These are phyloP conservation scores for Raddia guianensis DNA, from an alignment of 176 grass and related monocot genomes.

Conservation along the genomic window DNA sequence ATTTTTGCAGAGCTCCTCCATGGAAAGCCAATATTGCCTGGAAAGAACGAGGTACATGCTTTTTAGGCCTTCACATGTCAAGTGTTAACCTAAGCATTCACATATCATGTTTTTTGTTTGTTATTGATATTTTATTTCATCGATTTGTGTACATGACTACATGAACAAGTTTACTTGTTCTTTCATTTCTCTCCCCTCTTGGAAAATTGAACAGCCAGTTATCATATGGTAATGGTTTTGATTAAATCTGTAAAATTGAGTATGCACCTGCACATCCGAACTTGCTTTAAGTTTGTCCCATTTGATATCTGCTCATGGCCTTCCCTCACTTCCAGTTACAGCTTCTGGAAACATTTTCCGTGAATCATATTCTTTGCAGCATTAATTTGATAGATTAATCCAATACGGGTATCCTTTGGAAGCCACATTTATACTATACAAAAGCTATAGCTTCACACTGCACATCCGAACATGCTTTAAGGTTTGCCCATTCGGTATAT, in stretches of 20 bases:
- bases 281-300: neutral
- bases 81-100: neutral
- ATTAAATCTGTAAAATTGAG: slow-evolving; percentile 14
- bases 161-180: neutral
- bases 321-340: neutral
- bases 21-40: slow-evolving; percentile 89
- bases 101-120: neutral
- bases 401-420: neutral
- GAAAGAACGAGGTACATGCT: slow-evolving; percentile 85
- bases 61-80: neutral
- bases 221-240: neutral
- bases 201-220: neutral
- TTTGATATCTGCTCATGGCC: neutral
- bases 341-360: neutral
- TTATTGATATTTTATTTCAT: neutral
- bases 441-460: neutral
- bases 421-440: neutral
- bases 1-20: slow-evolving; percentile 97
- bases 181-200: neutral
- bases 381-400: neutral
- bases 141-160: neutral
- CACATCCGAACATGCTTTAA: neutral
- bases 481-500: neutral
- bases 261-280: neutral
- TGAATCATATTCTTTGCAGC: neutral